Base-by-base conservation (phyloP, 768 basidiomycete genomes). In the Termitomyces sp. region DNA sequence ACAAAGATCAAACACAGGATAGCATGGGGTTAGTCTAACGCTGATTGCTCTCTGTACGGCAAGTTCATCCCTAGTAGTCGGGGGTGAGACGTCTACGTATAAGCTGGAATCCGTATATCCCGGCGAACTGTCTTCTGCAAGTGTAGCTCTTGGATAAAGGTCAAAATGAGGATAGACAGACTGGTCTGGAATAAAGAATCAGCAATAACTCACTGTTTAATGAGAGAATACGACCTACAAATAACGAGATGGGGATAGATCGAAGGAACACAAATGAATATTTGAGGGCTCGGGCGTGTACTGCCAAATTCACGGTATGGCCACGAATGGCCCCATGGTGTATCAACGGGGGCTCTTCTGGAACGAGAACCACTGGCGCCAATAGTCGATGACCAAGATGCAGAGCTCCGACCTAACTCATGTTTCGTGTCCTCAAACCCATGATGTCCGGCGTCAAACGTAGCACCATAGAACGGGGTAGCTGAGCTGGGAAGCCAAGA, bases 391-490 rank as follows among this genome's bases (percentile, higher is more conserved):
- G 76, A 75, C 73, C 75, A 78, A 37, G 74, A 70, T 14, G 25
- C 40, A 12, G 36, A 17, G 20, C 6, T 54, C 36, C 29, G 51
- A 37, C 17, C 51, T 5, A 37, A 2, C 1, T 38, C 50, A n/a
- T 34, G 45, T 43, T 56, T 55, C 31, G 65, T 42, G 25, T 67
- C 62, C 42, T 77, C 73, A 60, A 76, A 75, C 12, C 65, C 54
- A 42, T 76, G 74, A 60, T 77, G 74, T 5, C 72, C 80, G 8
- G 69, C 71, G 63, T 80, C 80, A 42, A 80, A 80, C 12, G 79
- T 79, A 6, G 63, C 70, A 10, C 78, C 71, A 55, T 73, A 70
- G 60, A 70, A 74, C 8, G 73, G 72, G 8, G 76, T 73, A 17
- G 64, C 56, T 10, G 78, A 76, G 53, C 73, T 77, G 8, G 76